Percentiles rank a stretch among this genome's conserved stretches.
Conservation (phyloP, 306 rosid species). For the Morella rubra region DNA sequence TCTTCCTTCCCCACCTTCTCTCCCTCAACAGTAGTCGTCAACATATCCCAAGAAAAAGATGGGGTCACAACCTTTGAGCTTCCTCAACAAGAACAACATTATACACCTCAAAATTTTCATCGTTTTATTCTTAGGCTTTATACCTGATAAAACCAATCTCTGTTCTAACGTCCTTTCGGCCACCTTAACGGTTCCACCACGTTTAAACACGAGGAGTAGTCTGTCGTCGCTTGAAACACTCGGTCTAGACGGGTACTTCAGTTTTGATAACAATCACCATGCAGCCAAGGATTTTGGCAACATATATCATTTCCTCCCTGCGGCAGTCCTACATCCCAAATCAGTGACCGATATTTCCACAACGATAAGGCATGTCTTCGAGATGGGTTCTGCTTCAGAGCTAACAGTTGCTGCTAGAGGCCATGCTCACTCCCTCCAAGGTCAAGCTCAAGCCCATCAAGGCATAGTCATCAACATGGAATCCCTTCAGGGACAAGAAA, state of each 20-base stretch:
- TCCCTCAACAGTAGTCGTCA: background rate
- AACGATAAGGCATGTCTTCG: constrained; percentile 47
- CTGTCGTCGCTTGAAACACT: constrained; percentile 51
- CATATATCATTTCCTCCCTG: constrained; percentile 60
- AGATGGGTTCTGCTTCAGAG: constrained; percentile 54
- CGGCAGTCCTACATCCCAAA: constrained; percentile 77
- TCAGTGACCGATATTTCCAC: constrained; percentile 67
- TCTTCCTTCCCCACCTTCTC: constrained; percentile 24
- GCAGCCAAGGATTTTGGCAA: constrained; percentile 87
- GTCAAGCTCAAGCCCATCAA: constrained; percentile 75
- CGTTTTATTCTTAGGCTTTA: constrained; percentile 47
- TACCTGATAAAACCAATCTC: constrained; percentile 49
- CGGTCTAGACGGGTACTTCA: constrained; percentile 65
- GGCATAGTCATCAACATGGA: constrained; percentile 86
- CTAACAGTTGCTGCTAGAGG: constrained; percentile 91
- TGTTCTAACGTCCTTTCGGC: constrained; percentile 40
- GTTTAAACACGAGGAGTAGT: constrained; percentile 23
- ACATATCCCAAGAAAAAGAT: constrained; percentile 31
- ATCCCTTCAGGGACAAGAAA: constrained; percentile 49
- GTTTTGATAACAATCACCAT: constrained; percentile 47
- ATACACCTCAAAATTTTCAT: constrained; percentile 39
- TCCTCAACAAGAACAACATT: constrained; percentile 38
- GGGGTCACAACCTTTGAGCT: constrained; percentile 45
- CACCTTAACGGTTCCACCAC: constrained; percentile 35
- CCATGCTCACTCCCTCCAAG: constrained; percentile 85